A percentile compares a stretch with the other conserved stretches of the same genome.
These are phyloP conservation scores for Coprinellus micaceus DNA, from an alignment of 768 basidiomycete genomes.

Conservation along the genomic window DNA sequence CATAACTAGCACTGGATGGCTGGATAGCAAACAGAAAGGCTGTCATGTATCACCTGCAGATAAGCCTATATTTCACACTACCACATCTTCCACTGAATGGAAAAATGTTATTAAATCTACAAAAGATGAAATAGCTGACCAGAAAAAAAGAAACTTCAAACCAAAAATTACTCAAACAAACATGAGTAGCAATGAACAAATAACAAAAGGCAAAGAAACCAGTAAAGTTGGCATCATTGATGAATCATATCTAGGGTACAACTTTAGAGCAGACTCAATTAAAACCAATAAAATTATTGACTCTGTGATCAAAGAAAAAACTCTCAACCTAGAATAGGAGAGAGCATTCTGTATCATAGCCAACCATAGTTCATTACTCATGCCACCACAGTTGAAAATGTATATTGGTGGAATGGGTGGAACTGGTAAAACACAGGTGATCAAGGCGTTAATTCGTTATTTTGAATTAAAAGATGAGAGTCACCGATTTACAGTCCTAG, in stretches of 20 bases:
- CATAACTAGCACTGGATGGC: neutral
- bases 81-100: too few species aligned
- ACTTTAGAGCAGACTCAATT: neutral
- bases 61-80: too few species aligned
- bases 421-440: constrained; percentile 27
- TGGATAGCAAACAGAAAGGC: neutral
- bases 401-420: constrained; percentile 33
- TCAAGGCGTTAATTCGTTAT: constrained; percentile 20
- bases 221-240: too few species aligned
- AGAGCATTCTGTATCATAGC: constrained; percentile 27
- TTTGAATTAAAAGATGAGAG: constrained; percentile 19
- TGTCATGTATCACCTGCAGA: neutral
- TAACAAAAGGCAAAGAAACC: too few species aligned
- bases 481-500: constrained; percentile 22
- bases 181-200: too few species aligned
- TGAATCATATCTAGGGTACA: constrained; percentile 10
- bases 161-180: neutral
- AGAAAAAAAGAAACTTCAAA: neutral
- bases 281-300: constrained; percentile 6
- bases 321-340: constrained; percentile 29
- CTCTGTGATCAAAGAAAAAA: neutral
- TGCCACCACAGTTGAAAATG: constrained; percentile 21
- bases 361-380: constrained; percentile 9
- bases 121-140: neutral
- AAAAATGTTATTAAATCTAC: neutral